Base-by-base conservation (phyloP, 257 asterid genomes). In the Ophiorrhiza pumila region DNA sequence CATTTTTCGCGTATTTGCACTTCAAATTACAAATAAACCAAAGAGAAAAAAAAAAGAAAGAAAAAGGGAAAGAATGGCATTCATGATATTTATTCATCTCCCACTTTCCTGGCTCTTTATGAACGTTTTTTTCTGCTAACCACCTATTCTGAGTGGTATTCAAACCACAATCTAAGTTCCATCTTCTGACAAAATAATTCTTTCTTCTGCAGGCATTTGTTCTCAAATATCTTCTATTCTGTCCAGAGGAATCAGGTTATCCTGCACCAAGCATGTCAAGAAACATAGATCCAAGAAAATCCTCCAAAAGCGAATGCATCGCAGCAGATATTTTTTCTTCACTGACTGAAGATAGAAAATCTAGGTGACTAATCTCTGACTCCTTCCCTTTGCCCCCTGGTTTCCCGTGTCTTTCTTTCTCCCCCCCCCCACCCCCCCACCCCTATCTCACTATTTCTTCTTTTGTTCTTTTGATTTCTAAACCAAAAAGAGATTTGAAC, bases 181-280 rank as follows among this genome's bases (percentile, higher is more conserved):
- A 62, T 71, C 67, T 56, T 71, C 56, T 86, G 72, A 79, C 81
- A 69, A 27, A 11, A 57, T 53, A 12, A 46, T 74, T 60, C 82
- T 62, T 64, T 74, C 76, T 82, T 76, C 34, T 87, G 88, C 97
- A 95, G 99, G 99, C 97, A 74, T 95, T 87, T 82, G 97, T 95
- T 63, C 94, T 95, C 76, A 95, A 90, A 78, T 78, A 90, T 83
- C 96, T 95, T 77, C 76, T 92, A 47, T 95, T 95, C 77, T 80
- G 76, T 69, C 78, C 81, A 18, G 97, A 89, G 73, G 92, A 83
- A 50, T 78, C 79, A 72, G 80, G 74, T 73, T 61, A 73, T 79
- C 78, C 71, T 80, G 77, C 83, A 34, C 74, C 80, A 32, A 58
- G 71, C 79, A 65, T 79, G 75, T 34, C 82, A 34, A 67, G 81